Base-by-base conservation (phyloP, 441 rosid species). In the Raphanus hybrid region DNA sequence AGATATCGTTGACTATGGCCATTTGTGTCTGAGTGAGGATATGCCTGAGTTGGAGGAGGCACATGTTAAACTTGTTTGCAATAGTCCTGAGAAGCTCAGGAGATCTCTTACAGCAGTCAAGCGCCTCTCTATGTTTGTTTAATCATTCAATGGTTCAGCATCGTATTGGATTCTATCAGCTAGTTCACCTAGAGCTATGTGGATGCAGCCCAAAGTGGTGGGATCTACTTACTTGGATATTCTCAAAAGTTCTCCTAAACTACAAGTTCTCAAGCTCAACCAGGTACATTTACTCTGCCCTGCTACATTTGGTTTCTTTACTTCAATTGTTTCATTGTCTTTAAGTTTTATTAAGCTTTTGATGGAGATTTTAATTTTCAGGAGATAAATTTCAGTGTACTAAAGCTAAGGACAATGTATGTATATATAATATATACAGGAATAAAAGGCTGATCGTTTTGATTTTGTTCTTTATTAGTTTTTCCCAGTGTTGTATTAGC, bases 31-130 rank as follows among this genome's bases (percentile, higher is more conserved):
- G 26, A 55, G 60, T 18, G 60, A 55, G 60, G 4, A 18, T 55
- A 55, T 55, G 60, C 60, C 60, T 55, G 27, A 55, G 60, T 20
- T 55, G 60, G 27, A 16, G 60, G 26, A 55, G 60, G 12, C 60
- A 55, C 23, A 55, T 55, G 60, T 55, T 16, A 55, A 55, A 55
- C 60, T 55, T 55, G 27, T 55, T 55, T 8, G 27, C 27, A 18
- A 55, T 7, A 55, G 26, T 55, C 61, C 61, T 18, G 61, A 54
- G 23, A 54, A 54, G 59, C 59, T 54, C 59, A 54, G 7, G 26
- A 57, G 29, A 57, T 57, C 61, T 57, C 29, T 57, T 57, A 57
- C 61, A 57, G 26, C 61, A 57, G 61, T 20, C 61, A 18, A 57
- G 61, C 29, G 27, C 61, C 61, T 57, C 29, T 57, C 12, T 57